A percentile compares a stretch with the other conserved stretches of the same genome.
These are phyloP conservation scores for Hypoxylon sp. DNA, from an alignment of 2,329 filamentous ascomycete species.

Conservation along the genomic window DNA sequence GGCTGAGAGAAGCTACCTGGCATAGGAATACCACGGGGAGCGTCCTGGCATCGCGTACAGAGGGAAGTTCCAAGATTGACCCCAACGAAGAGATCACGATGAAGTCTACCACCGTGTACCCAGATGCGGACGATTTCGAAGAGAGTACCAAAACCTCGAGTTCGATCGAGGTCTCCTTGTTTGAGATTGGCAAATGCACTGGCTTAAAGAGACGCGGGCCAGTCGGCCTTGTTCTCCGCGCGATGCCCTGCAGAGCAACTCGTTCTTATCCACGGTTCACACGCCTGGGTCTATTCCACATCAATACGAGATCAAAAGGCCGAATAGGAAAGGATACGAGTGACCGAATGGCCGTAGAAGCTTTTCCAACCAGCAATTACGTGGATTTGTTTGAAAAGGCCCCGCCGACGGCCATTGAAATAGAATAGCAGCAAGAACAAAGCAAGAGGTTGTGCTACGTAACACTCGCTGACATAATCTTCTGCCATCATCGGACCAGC, in stretches of 20 bases:
- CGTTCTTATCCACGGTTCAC: slow-evolving; percentile 3
- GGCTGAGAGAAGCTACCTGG: slow-evolving; percentile 8
- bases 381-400: slow-evolving; percentile 5
- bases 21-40: neutral
- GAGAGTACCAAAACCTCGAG: neutral
- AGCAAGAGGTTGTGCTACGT: neutral
- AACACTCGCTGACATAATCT: no score
- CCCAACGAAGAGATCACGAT: neutral
- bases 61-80: neutral
- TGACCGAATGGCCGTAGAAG: neutral
- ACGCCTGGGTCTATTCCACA: slow-evolving; percentile 15
- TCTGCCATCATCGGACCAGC: no score
- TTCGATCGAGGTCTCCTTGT: slow-evolving; percentile 5
- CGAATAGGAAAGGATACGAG: neutral
- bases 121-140: slow-evolving; percentile 9
- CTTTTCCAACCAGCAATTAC: neutral
- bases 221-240: slow-evolving; percentile 9
- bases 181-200: slow-evolving; percentile 14
- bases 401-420: slow-evolving; percentile 6
- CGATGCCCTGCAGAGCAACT: neutral
- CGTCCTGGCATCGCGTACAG: neutral
- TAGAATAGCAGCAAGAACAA: slow-evolving; percentile 12
- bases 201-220: slow-evolving; percentile 6
- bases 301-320: neutral
- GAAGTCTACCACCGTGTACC: slow-evolving; percentile 6